Base-by-base conservation (phyloP, 2,329 filamentous ascomycete species). In the Aspergillus intermedius region DNA sequence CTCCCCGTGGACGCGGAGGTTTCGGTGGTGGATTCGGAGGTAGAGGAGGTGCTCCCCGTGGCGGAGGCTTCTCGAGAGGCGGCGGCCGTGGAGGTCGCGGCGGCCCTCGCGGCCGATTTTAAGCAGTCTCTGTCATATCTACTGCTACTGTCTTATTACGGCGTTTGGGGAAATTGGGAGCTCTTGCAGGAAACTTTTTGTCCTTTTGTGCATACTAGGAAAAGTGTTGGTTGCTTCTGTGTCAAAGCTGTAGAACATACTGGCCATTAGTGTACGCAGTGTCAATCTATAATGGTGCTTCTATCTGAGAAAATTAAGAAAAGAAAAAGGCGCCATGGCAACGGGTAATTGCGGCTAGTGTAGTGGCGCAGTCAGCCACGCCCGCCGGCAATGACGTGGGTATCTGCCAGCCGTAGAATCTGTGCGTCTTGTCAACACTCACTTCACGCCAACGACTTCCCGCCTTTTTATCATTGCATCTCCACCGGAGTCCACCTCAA, bases 11-110 rank as follows among this genome's bases (percentile, higher is more conserved):
- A 48, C 67, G 71, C 34, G 75, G 75, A 55, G 65, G 71, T 46
- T 47, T 61, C 46, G 69, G 77, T n/a, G 75, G 69, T 56, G 68
- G 74, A 55, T 69, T 74, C 45, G 67, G 71, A 39, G 68, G 72
- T 35, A 74, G 74, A 52, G 62, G 71, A 49, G 63, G 65, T 48
- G 66, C 64, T 22, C 64, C 60, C 30, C 55, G 64, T 45, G 65
- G 62, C 46, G 62, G 55, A 22, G 47, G 34, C 6, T 37, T 37
- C n/a, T 37, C 58, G n/a, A 56, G 60, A 52, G 65, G 37, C 49
- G 63, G 66, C 47, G 66, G 65, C 25, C 63, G 60, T 30, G 54
- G 65, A 45, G 65, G 62, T 46, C 61, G 55, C 22, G 47, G 58
- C 54, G 65, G 56, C 42, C 55, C 50, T 51, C 64, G 66, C 50